Conservation (phyloP, 805 yeast species). For the Kluyveromyces wickerhamii region DNA sequence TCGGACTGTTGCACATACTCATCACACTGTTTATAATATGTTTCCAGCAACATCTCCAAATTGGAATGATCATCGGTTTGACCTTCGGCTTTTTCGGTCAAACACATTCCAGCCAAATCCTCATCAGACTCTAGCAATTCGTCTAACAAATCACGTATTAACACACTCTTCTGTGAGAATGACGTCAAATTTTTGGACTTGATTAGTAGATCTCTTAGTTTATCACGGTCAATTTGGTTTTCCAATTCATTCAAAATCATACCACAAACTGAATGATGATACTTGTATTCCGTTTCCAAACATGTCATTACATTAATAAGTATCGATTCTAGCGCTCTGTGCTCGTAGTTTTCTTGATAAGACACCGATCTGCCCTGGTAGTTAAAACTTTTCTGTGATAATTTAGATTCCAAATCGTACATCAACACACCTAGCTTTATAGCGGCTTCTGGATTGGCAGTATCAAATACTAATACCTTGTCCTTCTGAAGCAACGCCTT, state of each 20-base stretch:
- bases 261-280: conserved; percentile 52
- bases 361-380: conserved; percentile 19
- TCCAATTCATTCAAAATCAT: conserved; percentile 63
- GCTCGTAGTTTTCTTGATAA: conserved; percentile 54
- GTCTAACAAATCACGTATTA: conserved; percentile 75
- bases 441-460: conserved; percentile 46
- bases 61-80: conserved; percentile 48
- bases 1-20: conserved; percentile 90
- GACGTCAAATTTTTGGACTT: conserved; percentile 63
- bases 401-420: conserved; percentile 74
- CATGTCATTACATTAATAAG: conserved; percentile 72
- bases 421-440: conserved; percentile 65
- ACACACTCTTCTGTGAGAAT: conserved; percentile 64
- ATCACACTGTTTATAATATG: conserved; percentile 86
- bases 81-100: conserved; percentile 37
- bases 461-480: conserved; percentile 75
- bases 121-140: conserved; percentile 83
- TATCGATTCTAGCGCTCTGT: conserved; percentile 75
- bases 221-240: conserved; percentile 68
- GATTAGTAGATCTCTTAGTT: conserved; percentile 63
- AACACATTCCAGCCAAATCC: conserved; percentile 71
- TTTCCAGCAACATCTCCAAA: conserved; percentile 77
- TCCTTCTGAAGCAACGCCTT: conserved; percentile 83
- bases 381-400: conserved; percentile 31
- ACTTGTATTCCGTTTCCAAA: conserved; percentile 65